Base-by-base conservation (phyloP, 257 asterid species). In the Scutellaria barbata region DNA sequence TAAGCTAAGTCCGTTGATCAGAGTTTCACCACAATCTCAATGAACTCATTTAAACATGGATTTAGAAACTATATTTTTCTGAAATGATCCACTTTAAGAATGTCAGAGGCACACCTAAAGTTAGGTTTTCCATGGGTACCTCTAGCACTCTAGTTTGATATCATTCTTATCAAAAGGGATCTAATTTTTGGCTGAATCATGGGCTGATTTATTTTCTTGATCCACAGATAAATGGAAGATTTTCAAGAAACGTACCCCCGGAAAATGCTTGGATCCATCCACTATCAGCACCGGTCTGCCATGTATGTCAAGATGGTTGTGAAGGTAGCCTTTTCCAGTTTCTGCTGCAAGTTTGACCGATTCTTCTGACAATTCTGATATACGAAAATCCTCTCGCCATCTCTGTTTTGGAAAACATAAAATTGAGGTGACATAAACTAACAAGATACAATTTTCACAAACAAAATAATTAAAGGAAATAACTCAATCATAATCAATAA, bases 331-430 rank as follows among this genome's bases (percentile, higher is more conserved):
- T 83, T 92, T 92, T 75, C 96, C 96, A 43, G 87, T 84, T 75
- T 86, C 74, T 16, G 89, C 90, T 30, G 39, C 77, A 17, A 66
- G 80, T 65, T 74, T 83, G 33, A 92, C 84, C 1, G 96, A 85
- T 54, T 82, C 90, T 79, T 92, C 96, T 1, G 96, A 75, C 81
- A 92, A 81, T 74, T 83, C 76, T 30, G 97, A 87, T 53, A 90
- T 96, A 51, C 88, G 89, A 66, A 92, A 92, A 54, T 90, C 92
- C 50, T 67, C 76, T 22, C 85, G 92, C 97, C 97, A 90, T 80
- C 71, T 84, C 97, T 92, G 85, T 73, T 64, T 35, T 67, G 54
- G 62, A 30, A 48, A 66, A 73, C 40, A 74, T 60, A 79, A 64
- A 33, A 45, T 70, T 71, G 74, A 74, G 10, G 48, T 48, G 46